Base-by-base conservation (phyloP, 768 basidiomycete species). In the Rhodotorula paludigena region DNA sequence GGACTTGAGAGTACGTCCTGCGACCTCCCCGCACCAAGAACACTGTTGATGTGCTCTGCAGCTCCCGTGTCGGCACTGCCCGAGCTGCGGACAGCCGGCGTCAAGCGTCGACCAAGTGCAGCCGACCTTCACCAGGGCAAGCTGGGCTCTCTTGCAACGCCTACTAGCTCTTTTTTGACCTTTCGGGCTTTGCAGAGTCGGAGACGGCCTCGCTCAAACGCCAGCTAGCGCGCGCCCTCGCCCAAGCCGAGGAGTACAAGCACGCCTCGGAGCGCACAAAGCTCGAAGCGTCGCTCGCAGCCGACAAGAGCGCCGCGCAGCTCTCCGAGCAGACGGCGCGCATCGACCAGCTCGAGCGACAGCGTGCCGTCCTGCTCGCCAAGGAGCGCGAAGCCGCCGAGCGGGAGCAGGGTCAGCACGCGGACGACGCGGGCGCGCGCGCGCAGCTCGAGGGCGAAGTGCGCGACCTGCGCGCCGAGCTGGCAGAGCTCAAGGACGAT, bases 261-360 rank as follows among this genome's bases (percentile, higher is more conserved):
- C 71, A 72, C 48, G 20, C 33, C 14, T n/a, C 60, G 25, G 63
- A 62, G 33, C 71, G 71, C 15, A 47, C 48, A 6, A 55, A 38
- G 32, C 60, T 68, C 60, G 63, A 68, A 23, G 15, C 60, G 1
- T 20, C 39, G 28, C 38, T 64, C 39, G 49, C 63, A 0, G 35
- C 57, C 16, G 57, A 58, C 20, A 58, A 62, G 16, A 42, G 64
- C 5, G 60, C 60, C 16, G 16, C 63, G 1, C 71, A 72, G 30
- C 60, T 72, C 39, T 6, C 25, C 30, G 71, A 65, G 10, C 36
- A 47, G 9, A 42, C 57, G 20, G 42, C 60, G 4, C 49, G 66
- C 8, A 49, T 63, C 30, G 71, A 72, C n/a, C 61, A 62, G 25
- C 66, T 72, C 41, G 71, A 72, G 30, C 60, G 71, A 10, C 65